Evolutionary conservation across 768 basidiomycete genomes (phyloP).

Genomic region (Phylloporus rhodoxanthus): DNA sequence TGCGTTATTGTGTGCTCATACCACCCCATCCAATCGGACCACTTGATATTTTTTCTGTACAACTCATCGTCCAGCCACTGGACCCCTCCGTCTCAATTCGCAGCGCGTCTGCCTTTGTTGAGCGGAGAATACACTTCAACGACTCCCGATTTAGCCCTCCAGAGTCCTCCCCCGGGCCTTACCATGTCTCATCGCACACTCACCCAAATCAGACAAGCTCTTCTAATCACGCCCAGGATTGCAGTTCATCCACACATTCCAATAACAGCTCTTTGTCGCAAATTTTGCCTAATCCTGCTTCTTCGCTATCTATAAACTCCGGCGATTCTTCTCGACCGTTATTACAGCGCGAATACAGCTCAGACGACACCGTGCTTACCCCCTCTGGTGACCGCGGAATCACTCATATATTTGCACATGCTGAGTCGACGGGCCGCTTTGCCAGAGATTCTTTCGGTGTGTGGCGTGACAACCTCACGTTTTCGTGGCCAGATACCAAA

Average conservation of each 20-base stretch:
- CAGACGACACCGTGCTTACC: slow-evolving; percentile 10
- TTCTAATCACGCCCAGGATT: slow-evolving; percentile 23
- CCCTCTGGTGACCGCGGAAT: slow-evolving; percentile 28
- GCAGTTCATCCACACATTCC: slow-evolving; percentile 6
- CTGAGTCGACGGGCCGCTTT: slow-evolving; percentile 57
- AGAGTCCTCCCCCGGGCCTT: slow-evolving; percentile 20
- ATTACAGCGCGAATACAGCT: slow-evolving; percentile 14
- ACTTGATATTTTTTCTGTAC: slow-evolving; percentile 62
- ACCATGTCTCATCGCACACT: slow-evolving; percentile 15
- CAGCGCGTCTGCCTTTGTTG: slow-evolving; percentile 58
- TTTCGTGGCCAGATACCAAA: slow-evolving; percentile 68
- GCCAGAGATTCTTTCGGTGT: slow-evolving; percentile 49
- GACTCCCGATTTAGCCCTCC: slow-evolving; percentile 30
- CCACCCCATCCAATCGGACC: slow-evolving; percentile 64
- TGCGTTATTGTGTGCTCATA: slow-evolving; percentile 54
- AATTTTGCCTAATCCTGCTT: slow-evolving; percentile 13
- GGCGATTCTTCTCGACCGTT: slow-evolving; percentile 23
- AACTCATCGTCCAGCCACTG: slow-evolving; percentile 54
- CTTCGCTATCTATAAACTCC: slow-evolving; percentile 23
- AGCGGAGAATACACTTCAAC: slow-evolving; percentile 63
- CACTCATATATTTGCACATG: slow-evolving; percentile 48
- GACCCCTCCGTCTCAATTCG: slow-evolving; percentile 56
- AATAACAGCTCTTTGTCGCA: slow-evolving; percentile 16
- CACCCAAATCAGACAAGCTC: slow-evolving; percentile 24
- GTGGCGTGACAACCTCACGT: slow-evolving; percentile 58